Conservation (phyloP, 208 protist species). For the Acanthamoeba lenticulata region DNA sequence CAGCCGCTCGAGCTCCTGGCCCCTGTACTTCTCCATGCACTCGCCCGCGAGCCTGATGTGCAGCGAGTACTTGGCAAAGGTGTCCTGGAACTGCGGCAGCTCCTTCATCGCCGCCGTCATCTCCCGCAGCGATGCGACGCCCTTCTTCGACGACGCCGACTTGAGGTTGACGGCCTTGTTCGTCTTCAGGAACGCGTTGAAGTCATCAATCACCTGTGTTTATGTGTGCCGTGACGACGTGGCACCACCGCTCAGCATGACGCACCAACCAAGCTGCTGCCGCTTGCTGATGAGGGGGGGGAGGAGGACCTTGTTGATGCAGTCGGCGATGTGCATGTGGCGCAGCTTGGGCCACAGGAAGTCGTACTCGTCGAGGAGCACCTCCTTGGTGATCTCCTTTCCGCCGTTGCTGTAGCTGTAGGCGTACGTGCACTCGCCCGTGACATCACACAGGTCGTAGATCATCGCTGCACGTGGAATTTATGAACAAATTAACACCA, state of each 20-base stretch:
- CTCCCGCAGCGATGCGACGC: conserved; percentile 1
- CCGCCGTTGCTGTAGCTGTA: conserved; percentile 25
- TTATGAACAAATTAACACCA: too few relatives aligned
- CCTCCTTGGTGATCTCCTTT: background rate
- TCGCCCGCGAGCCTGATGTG: conserved; percentile 39
- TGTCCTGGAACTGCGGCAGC: conserved; percentile 56
- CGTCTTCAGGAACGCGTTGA: conserved; percentile 40
- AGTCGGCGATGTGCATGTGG: conserved; percentile 47
- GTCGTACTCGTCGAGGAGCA: conserved; percentile 46
- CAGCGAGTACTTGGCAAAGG: conserved; percentile 40
- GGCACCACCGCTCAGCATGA: too few relatives aligned
- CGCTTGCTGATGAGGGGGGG: background rate
- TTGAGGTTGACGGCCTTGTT: conserved; percentile 47
- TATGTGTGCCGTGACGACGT: too few relatives aligned
- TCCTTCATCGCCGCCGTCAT: conserved; percentile 58
- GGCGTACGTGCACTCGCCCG: background rate
- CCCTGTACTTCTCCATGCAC: conserved; percentile 46
- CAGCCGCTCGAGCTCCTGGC: background rate
- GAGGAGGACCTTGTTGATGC: background rate
- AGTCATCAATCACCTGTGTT: conserved; percentile 38
- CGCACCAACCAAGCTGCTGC: too few relatives aligned
- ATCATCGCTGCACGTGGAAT: background rate
- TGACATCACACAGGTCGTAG: background rate
- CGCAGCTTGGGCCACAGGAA: conserved; percentile 34
- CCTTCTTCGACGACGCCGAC: conserved; percentile 28